These are phyloP conservation scores for Alternaria sp. DNA, from an alignment of 2,329 filamentous ascomycete genomes.

Conservation along the genomic window DNA sequence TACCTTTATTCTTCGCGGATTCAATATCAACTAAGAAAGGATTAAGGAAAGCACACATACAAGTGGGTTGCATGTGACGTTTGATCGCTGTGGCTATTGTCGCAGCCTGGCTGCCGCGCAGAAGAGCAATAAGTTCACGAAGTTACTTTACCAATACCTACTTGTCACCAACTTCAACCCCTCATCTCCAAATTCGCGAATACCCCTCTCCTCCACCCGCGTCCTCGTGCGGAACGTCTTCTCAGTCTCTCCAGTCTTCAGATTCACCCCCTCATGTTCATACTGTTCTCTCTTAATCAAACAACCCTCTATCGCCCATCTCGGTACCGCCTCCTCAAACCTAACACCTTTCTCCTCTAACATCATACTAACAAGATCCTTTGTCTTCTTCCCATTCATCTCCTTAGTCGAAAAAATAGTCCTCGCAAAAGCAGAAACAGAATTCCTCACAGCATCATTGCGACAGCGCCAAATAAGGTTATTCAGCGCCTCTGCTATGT, in stretches of 20 bases:
- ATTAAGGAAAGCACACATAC: neutral
- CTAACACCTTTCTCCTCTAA: constrained; percentile 26
- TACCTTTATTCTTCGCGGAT: neutral
- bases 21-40: neutral
- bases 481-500: constrained; percentile 35
- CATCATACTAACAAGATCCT: constrained; percentile 34
- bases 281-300: constrained; percentile 40
- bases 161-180: constrained; percentile 31
- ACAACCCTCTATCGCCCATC: constrained; percentile 42
- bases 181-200: constrained; percentile 30
- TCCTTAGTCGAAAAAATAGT: constrained; percentile 32
- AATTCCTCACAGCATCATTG: constrained; percentile 40
- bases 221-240: constrained; percentile 30
- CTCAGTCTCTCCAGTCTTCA: constrained; percentile 32
- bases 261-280: constrained; percentile 38
- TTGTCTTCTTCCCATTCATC: constrained; percentile 33
- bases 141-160: constrained; percentile 30
- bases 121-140: neutral
- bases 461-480: constrained; percentile 41
- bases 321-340: constrained; percentile 36
- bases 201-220: constrained; percentile 35
- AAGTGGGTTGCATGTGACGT: neutral
- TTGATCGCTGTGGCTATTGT: neutral
- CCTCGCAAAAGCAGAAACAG: constrained; percentile 34
- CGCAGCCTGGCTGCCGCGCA: neutral